Evolutionary conservation across 75 land plant genomes (phyloP), one percentile per base, ranked within the genome.

Genomic region (Picea glauca): DNA sequence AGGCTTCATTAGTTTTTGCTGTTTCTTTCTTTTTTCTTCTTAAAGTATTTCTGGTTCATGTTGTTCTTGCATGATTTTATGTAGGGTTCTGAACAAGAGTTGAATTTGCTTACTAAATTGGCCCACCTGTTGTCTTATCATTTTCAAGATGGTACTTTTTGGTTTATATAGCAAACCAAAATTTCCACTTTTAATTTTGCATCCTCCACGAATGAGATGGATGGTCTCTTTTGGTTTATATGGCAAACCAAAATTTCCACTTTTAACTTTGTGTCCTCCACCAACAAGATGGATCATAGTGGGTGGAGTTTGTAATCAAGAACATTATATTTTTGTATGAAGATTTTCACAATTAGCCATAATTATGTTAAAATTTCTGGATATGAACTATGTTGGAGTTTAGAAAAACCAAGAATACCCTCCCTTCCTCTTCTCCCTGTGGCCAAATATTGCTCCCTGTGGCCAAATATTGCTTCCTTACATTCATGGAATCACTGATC

Each of bases 1-100:
- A 79, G 74, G 58, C 14, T 79, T 79, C 14, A 11, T 62, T 38
- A 68, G 3, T 78, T 30, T 46, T 62, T 79, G 17, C 62, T 18
- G 21, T 76, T 60, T 1, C 9, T 3, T 18, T 20, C 2, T 17
- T 18, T 17, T 17, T 38, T 63, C 3, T 33, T 38, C 18, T 38
- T 1, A 18, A 35, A 46, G 35, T 3, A 40, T 5, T 1, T 40
- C 43, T 40, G 43, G 43, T 40, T 4, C 43, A 40, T 40, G 43
- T 38, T 65, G 67, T 66, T 70, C 21, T 46, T 50, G 11, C n/a
- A 9, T 43, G n/a, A 70, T 70, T 50, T 70, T 15, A 70, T 43
- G 21, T 17, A 20, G 33, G 4, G 17, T 32, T 65, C 33, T 65
- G 68, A 66, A 66, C 20, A 18, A 66, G 43, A 17, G 32, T 33